Evolutionary conservation across 1,139 yeast genomes (phyloP), one percentile per base, ranked within the genome.

Genomic region (Petasospora rhodanensis): DNA sequence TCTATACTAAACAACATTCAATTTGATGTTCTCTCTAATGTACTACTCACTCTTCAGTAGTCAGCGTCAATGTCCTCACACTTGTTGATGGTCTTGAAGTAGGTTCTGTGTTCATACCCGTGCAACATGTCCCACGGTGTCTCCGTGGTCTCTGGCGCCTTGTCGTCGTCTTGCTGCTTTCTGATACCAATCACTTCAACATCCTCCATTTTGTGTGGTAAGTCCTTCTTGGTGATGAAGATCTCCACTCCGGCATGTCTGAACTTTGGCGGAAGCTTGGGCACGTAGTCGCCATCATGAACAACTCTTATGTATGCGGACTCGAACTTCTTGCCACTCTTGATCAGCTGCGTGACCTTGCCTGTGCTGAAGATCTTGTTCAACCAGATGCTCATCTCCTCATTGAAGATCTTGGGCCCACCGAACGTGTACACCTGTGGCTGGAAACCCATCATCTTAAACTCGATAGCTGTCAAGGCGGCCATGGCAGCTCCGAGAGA

Each of bases 401-500:
- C 43, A 51, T 80, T 79, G n/a, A 85, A 85, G 18, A 80, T 58
- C 43, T 70, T 73, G 0, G 89, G 89, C 10, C 74, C 65, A 3
- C 80, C 91, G 55, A 63, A 76, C 0, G 80, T 68, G n/a, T 75
- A 57, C 1, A 81, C 71, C 25, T 68, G 54, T 0, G 81, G 79
- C 11, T 64, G 54, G 34, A 58, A 62, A 0, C 82, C 83, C 52
- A 70, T 51, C 7, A 73, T 47, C 41, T 65, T 64, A 37, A 76
- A 63, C 48, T 80, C 89, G 25, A 78, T 66, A 0, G 83, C 89
- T 13, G 75, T 64, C 25, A 82, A 59, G 4, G 68, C 55, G 0
- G 87, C 81, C 32, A 80, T 54, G 0, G 87, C 84, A 1, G 78
- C 91, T 1, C 93, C 93, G 26, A 81, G 56, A 0, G 91, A 81